A percentile compares a stretch with the other conserved stretches of the same genome.
Conservation (phyloP, 208 protist genomes). For the Wallacemonas sp. region DNA sequence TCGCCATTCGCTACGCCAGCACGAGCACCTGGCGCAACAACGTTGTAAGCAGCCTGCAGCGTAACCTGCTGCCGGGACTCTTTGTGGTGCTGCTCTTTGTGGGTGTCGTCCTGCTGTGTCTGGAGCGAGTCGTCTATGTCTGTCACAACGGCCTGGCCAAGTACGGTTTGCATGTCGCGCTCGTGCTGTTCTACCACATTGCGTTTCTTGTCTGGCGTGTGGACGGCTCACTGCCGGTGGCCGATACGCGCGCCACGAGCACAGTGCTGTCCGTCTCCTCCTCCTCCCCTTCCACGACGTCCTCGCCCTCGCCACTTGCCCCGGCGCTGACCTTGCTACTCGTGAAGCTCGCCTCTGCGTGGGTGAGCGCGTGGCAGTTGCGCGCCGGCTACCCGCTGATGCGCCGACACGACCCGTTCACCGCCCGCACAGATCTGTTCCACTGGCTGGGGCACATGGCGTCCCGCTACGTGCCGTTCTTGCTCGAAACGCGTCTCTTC, state of each 20-base stretch:
- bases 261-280: background rate
- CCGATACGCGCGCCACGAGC: background rate
- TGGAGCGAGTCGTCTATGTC: conserved; percentile 74
- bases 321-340: conserved; percentile 32
- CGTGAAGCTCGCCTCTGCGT: conserved; percentile 46
- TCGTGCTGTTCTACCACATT: conserved; percentile 31
- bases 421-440: conserved; percentile 37
- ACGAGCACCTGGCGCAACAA: conserved; percentile 30
- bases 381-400: conserved; percentile 51
- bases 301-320: conserved; percentile 17
- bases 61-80: conserved; percentile 64
- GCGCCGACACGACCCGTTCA: conserved; percentile 59
- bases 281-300: background rate
- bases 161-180: conserved; percentile 33
- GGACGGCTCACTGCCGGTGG: background rate
- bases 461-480: conserved; percentile 65
- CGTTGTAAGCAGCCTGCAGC: conserved; percentile 57
- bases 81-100: conserved; percentile 65
- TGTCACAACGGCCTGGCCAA: conserved; percentile 37
- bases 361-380: conserved; percentile 49
- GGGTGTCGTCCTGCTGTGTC: conserved; percentile 48
- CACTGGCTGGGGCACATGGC: conserved; percentile 54
- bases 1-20: conserved; percentile 31
- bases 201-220: conserved; percentile 44
- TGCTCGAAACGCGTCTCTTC: conserved; percentile 73